A percentile compares a stretch with the other conserved stretches of the same genome.
Conservation (phyloP, 2,329 filamentous ascomycete genomes). For the Diaporthe batatas region DNA sequence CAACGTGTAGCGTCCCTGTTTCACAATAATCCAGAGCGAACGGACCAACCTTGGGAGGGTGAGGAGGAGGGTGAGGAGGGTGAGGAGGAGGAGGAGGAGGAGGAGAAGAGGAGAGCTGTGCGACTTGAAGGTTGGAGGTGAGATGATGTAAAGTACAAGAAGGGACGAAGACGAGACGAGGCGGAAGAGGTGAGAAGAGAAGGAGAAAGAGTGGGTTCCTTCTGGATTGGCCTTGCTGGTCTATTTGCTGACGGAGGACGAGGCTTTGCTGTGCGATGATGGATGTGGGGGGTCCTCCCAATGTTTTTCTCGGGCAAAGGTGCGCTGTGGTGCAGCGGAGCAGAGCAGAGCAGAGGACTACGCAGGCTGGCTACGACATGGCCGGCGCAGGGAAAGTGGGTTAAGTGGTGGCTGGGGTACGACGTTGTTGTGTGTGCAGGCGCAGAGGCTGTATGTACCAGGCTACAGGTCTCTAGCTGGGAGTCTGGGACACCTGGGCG, state of each 20-base stretch:
- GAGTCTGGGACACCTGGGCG: background rate
- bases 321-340: background rate
- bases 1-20: constrained; percentile 7
- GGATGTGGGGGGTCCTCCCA: constrained; percentile 22
- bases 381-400: constrained; percentile 35
- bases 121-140: constrained; percentile 24
- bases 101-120: background rate
- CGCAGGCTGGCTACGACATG: constrained; percentile 24
- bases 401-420: constrained; percentile 36
- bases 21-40: constrained; percentile 17
- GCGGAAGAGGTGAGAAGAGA: constrained; percentile 31
- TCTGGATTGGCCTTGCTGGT: constrained; percentile 21
- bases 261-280: constrained; percentile 33
- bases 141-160: constrained; percentile 20
- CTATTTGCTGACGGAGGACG: constrained; percentile 36
- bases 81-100: background rate
- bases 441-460: constrained; percentile 19
- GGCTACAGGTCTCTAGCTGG: constrained; percentile 1
- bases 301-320: constrained; percentile 28
- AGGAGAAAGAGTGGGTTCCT: constrained; percentile 27
- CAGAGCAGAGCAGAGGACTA: constrained; percentile 2
- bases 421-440: constrained; percentile 20
- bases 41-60: constrained; percentile 14
- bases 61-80: too few species aligned
- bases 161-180: constrained; percentile 16